phyloP scores from a whole-genome alignment of 129 eudicot genomes.

The Saussurea involucrata region DNA sequence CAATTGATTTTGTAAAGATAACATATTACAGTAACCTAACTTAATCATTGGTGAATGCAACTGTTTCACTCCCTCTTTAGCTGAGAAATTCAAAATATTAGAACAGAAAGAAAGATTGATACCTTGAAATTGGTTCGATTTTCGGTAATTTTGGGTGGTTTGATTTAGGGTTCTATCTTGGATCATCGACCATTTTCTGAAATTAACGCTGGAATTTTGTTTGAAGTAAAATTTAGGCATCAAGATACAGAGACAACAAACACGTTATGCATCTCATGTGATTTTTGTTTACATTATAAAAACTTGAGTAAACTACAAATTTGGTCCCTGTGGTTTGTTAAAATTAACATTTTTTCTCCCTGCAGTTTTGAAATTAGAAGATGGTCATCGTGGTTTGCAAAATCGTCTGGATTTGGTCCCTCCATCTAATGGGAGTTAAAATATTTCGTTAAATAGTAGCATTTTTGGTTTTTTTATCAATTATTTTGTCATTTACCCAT shows the following conservation, averaged over 20 bases:
- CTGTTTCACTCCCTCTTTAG: conserved; percentile 32
- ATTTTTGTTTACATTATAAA: no score
- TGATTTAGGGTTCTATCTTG: conserved; percentile 12
- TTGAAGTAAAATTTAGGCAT: conserved; percentile 3
- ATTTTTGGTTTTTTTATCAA: no score
- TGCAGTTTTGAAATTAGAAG: no score
- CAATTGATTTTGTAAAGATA: conserved; percentile 43
- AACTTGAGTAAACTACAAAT: no score
- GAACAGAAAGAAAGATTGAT: conserved; percentile 24
- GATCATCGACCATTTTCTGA: conserved; percentile 29
- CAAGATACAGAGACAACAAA: neutral
- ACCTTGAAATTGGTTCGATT: conserved; percentile 10
- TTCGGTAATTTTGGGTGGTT: conserved; percentile 15
- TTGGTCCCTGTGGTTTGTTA: no score
- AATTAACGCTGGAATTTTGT: conserved; percentile 18
- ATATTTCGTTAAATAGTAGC: no score
- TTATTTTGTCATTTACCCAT: no score
- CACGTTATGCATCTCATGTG: neutral
- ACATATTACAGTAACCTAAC: conserved; percentile 29
- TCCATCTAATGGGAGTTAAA: no score
- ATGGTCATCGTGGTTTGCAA: no score
- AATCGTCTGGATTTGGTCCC: no score
- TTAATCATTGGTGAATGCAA: conserved; percentile 44
- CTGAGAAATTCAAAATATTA: conserved; percentile 23
- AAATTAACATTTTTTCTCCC: no score